phyloP scores from a whole-genome alignment of 345 rosid genomes.

The Arabidopsis thaliana region TAIR10.1 NC_003071.7:11533501-11534000 shows the following conservation, averaged over 20 bases:
- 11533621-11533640: background rate
- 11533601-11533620: background rate
- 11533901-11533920: background rate
- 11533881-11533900: constrained; percentile 22
- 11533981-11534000: too few species aligned
- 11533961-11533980: background rate
- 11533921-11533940: constrained; percentile 14
- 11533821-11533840: background rate
- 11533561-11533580: too few species aligned
- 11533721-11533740: background rate
- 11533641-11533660: background rate
- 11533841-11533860: constrained; percentile 8
- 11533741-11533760: background rate
- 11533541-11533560: too few species aligned
- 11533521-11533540: too few species aligned
- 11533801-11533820: background rate
- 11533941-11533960: background rate
- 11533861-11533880: constrained; percentile 30
- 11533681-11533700: background rate
- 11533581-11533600: background rate
- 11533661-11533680: background rate
- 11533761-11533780: background rate
- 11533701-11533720: background rate
- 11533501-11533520: too few species aligned
- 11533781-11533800: background rate